Conservation (phyloP, 1,139 yeast genomes). For the Pichia sp. region DNA sequence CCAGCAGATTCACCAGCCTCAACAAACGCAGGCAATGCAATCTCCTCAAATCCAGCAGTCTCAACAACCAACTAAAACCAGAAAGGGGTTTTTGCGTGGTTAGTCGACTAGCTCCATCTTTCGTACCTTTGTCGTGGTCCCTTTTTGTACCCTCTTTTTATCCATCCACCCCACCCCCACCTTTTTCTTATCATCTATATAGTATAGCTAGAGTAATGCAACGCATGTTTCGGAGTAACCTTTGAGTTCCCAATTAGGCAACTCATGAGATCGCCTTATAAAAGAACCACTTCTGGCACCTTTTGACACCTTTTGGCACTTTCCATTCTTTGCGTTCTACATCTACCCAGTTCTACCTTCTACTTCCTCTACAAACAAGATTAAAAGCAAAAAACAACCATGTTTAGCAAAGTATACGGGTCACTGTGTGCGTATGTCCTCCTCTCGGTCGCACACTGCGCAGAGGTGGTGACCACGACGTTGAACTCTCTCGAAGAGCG, state of each 20-base stretch:
- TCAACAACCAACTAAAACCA: conserved; percentile 45
- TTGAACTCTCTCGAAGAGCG: conserved; percentile 21
- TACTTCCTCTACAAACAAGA: neutral
- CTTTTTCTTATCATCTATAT: neutral
- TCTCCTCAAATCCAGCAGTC: conserved; percentile 6
- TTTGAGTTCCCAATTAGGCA: conserved; percentile 17
- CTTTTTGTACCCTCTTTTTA: neutral
- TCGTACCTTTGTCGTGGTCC: neutral
- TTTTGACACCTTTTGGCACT: neutral
- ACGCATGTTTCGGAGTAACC: conserved; percentile 11
- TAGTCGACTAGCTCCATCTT: conserved; percentile 1
- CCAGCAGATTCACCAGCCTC: conserved; percentile 19
- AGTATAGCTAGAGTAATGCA: neutral
- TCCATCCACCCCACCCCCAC: neutral
- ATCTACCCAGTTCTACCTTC: too few relatives aligned
- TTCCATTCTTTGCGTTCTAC: neutral
- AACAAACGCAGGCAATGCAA: conserved; percentile 2
- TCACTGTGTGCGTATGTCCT: neutral
- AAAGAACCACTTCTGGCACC: neutral
- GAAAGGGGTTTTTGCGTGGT: conserved; percentile 62
- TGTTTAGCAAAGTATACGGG: neutral
- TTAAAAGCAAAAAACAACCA: neutral
- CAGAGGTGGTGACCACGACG: conserved; percentile 20
- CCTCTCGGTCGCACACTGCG: neutral
- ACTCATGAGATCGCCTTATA: neutral